phyloP scores from a whole-genome alignment of 495 filamentous ascomycete genomes.

The Penicillium coprophilum region DNA sequence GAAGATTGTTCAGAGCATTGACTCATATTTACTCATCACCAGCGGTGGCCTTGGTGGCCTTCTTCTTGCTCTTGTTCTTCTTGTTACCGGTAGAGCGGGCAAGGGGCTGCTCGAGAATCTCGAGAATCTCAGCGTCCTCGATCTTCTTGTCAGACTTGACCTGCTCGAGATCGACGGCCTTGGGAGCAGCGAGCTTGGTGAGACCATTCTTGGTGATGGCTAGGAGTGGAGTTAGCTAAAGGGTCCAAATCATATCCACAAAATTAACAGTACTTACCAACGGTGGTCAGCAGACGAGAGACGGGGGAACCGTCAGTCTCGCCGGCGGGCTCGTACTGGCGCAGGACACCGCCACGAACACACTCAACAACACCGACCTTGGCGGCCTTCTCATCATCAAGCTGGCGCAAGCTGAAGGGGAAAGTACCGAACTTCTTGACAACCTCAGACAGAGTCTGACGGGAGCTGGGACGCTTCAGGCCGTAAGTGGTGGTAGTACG shows the following conservation, averaged over 20 bases:
- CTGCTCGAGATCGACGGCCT: slow-evolving; percentile 68
- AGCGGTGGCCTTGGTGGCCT: slow-evolving; percentile 71
- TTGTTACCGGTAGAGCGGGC: slow-evolving; percentile 71
- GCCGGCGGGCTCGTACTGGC: slow-evolving; percentile 92
- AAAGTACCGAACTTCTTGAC: slow-evolving; percentile 96
- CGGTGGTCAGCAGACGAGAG: slow-evolving; percentile 80
- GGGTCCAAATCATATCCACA: slow-evolving; percentile 16
- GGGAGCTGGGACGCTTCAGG: slow-evolving; percentile 87
- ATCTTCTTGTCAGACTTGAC: slow-evolving; percentile 97
- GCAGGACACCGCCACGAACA: slow-evolving; percentile 82
- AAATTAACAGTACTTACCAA: slow-evolving; percentile 62
- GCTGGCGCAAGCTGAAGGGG: slow-evolving; percentile 95
- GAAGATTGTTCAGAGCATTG: slow-evolving; percentile 6
- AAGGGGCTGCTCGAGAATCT: slow-evolving; percentile 86
- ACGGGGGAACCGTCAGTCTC: slow-evolving; percentile 85
- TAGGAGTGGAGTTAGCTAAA: slow-evolving; percentile 33
- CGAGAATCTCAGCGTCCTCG: slow-evolving; percentile 88
- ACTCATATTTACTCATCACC: slow-evolving; percentile 55
- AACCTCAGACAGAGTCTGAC: slow-evolving; percentile 86
- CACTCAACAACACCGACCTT: slow-evolving; percentile 97
- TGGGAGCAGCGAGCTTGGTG: slow-evolving; percentile 75
- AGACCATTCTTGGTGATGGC: slow-evolving; percentile 98
- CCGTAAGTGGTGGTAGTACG: slow-evolving; percentile 86
- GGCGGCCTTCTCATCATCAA: slow-evolving; percentile 93
- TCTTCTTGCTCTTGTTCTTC: slow-evolving; percentile 80